These are phyloP conservation scores for Hypoxylon sp. DNA, from an alignment of 2,329 filamentous ascomycete species.

Conservation along the genomic window DNA sequence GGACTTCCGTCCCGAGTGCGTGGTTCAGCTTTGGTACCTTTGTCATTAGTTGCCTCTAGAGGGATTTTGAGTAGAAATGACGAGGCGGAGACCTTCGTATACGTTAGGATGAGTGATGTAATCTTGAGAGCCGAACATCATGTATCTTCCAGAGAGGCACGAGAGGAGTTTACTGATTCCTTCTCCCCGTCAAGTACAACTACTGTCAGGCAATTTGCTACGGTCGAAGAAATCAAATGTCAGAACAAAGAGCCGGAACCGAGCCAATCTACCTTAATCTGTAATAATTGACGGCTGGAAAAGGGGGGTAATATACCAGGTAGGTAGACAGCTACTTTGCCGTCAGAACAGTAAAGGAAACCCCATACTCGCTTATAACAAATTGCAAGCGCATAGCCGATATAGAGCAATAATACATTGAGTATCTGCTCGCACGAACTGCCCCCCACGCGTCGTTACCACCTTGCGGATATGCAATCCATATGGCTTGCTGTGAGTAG, in stretches of 20 bases:
- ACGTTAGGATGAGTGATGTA: too few species aligned
- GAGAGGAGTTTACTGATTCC: too few species aligned
- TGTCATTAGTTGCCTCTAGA: not conserved
- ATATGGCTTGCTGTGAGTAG: slow-evolving; percentile 15
- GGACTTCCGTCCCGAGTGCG: not conserved
- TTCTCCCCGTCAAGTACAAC: too few species aligned
- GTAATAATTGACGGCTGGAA: not conserved
- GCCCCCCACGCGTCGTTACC: slow-evolving; percentile 14
- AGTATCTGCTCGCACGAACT: not conserved
- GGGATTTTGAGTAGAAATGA: too few species aligned
- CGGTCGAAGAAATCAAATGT: not conserved
- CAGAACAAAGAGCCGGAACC: not conserved
- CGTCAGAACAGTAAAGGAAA: not conserved
- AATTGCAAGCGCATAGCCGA: not conserved
- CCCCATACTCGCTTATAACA: not conserved
- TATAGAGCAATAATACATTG: not conserved
- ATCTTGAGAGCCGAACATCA: too few species aligned
- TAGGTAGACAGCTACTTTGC: not conserved
- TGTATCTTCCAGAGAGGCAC: not conserved
- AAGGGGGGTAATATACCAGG: too few species aligned
- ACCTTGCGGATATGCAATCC: slow-evolving; percentile 8
- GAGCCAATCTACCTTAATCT: slow-evolving; percentile 1
- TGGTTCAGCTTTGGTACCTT: not conserved
- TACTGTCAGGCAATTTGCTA: not conserved
- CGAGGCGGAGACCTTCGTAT: too few species aligned